Percentiles rank a stretch among this genome's conserved stretches.
Evolutionary conservation across 768 basidiomycete species (phyloP).

Genomic region (Boletus huronensis): DNA sequence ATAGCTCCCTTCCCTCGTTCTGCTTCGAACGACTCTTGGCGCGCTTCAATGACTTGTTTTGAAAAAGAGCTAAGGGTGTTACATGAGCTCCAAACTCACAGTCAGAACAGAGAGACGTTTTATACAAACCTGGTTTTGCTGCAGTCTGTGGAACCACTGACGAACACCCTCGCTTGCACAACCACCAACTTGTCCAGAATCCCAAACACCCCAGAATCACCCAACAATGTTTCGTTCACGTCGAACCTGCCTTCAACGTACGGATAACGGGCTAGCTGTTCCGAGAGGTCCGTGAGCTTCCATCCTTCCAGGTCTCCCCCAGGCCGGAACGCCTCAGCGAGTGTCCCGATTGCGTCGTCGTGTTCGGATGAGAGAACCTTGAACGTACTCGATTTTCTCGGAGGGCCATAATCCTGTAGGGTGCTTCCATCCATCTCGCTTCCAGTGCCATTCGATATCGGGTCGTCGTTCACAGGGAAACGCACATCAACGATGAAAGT

Average conservation of each 20-base stretch:
- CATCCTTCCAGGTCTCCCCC: constrained; percentile 40
- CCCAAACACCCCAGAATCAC: constrained; percentile 49
- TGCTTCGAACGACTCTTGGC: constrained; percentile 27
- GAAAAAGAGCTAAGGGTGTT: constrained; percentile 44
- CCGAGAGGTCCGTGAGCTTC: constrained; percentile 42
- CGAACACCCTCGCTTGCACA: constrained; percentile 46
- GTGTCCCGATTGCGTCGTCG: constrained; percentile 41
- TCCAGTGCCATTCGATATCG: not conserved
- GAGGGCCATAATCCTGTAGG: not conserved
- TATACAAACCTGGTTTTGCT: constrained; percentile 43
- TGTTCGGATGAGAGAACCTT: constrained; percentile 40
- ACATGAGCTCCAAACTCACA: not conserved
- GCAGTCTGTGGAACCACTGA: constrained; percentile 47
- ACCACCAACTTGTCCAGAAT: constrained; percentile 58
- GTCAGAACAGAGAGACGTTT: not conserved
- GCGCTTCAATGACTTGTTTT: constrained; percentile 45
- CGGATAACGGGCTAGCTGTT: constrained; percentile 29
- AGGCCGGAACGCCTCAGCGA: constrained; percentile 42
- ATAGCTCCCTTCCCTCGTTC: constrained; percentile 13
- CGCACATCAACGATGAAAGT: not conserved
- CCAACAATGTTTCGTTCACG: constrained; percentile 31
- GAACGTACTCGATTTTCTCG: constrained; percentile 46
- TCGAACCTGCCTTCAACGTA: constrained; percentile 21
- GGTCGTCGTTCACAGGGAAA: constrained; percentile 16
- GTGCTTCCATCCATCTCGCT: not conserved